Evolutionary conservation across 495 filamentous ascomycete genomes (phyloP).

Genomic region (Penicillium taxi): DNA sequence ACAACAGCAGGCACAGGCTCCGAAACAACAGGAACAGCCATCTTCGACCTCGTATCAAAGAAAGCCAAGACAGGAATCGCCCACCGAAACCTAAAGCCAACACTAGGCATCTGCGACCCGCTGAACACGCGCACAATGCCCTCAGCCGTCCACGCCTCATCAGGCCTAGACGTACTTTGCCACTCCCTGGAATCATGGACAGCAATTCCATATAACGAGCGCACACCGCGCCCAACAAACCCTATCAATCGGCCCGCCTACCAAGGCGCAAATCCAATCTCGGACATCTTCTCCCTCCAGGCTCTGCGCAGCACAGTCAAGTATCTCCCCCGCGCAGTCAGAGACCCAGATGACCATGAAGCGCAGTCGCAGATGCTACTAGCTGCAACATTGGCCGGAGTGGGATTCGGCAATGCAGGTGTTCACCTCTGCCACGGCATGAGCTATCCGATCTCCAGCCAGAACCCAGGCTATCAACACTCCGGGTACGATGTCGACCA

Average conservation of each 20-base stretch:
- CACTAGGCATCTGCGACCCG: slow-evolving; percentile 91
- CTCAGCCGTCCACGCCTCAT: slow-evolving; percentile 76
- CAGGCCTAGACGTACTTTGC: slow-evolving; percentile 89
- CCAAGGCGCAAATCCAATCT: slow-evolving; percentile 95
- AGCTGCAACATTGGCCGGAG: slow-evolving; percentile 85
- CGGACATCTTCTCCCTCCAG: slow-evolving; percentile 85
- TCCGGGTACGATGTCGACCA: slow-evolving; percentile 64
- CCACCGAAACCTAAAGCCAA: slow-evolving; percentile 90
- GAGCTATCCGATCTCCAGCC: slow-evolving; percentile 89
- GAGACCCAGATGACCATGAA: slow-evolving; percentile 81
- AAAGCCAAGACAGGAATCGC: slow-evolving; percentile 93
- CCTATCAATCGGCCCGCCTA: slow-evolving; percentile 89
- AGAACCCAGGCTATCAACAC: slow-evolving; percentile 87
- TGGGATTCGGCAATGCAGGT: slow-evolving; percentile 95
- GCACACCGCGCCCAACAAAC: slow-evolving; percentile 75
- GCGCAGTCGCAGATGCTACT: slow-evolving; percentile 93
- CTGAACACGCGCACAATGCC: slow-evolving; percentile 95
- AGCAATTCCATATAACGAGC: slow-evolving; percentile 84
- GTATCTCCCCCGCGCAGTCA: slow-evolving; percentile 79
- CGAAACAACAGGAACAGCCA: slow-evolving; percentile 95
- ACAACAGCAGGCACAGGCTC: slow-evolving; percentile 93
- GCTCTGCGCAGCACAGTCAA: slow-evolving; percentile 75
- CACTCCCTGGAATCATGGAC: slow-evolving; percentile 93
- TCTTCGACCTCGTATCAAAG: slow-evolving; percentile 86
- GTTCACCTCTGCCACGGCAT: slow-evolving; percentile 97